Evolutionary conservation across 192 early-diverging fungal genomes (phyloP), one percentile per base, ranked within the genome.

Genomic region (Coemansia sp.): DNA sequence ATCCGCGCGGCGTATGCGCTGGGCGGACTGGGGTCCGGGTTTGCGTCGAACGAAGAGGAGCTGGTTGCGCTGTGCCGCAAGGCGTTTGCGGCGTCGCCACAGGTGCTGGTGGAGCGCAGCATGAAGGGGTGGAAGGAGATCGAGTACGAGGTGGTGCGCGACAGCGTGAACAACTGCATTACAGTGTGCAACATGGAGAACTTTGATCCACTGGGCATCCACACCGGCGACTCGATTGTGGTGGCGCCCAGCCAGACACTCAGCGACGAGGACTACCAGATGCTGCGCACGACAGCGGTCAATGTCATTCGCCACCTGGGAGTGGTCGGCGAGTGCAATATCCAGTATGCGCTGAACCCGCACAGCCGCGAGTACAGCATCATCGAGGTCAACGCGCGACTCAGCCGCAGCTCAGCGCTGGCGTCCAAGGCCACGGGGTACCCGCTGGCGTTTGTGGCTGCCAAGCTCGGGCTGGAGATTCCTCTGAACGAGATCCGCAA

Each of bases 111-210:
- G 17, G 95, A 98, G 79, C 83, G 87, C 60, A 87, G 84, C 43
- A 98, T 98, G 95, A 98, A 98, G 82, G 95, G 95, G 19, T 98
- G 95, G 95, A 98, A 98, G 80, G 95, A 98, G 80, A 86, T 98
- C 36, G 95, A 98, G 74, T 75, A 98, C 68, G 95, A 98, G 72
- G 95, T 98, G 33, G 95, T 98, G 6, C 87, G 95, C 39, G 95
- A 98, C 72, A 83, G 84, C 60, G 72, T 81, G 21, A 86, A 98
- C 79, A 98, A 98, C 81, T 98, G 95, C 75, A 95, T 98, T 62
- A 98, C 95, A 21, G 95, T 98, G 45, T 98, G 93, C 81, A 96
- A 98, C 75, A 98, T 98, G 95, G 94, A 98, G 81, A 98, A 98
- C 86, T 98, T 98, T 84, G 95, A 98, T 65, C 95, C 95, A 34